Evolutionary conservation across 805 yeast species (phyloP).

Genomic region (Myxozyma geophila): DNA sequence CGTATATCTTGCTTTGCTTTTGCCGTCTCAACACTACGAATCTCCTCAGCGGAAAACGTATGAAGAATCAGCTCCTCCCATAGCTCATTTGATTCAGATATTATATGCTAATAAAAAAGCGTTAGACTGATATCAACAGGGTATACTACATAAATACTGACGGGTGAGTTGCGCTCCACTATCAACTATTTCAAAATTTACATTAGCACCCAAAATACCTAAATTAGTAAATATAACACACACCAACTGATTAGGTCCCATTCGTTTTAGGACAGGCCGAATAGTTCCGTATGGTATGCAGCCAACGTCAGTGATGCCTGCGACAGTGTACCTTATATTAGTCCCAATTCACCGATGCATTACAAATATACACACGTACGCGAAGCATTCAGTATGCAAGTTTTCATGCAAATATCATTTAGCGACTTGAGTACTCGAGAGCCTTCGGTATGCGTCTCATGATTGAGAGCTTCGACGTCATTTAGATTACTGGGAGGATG

Average conservation of each 20-base stretch:
- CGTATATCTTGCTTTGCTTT: slow-evolving; percentile 15
- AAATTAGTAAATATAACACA: background rate
- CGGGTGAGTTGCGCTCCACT: slow-evolving; percentile 32
- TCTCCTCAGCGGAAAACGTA: slow-evolving; percentile 45
- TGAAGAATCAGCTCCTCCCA: slow-evolving; percentile 44
- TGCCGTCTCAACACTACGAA: background rate
- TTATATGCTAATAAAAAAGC: slow-evolving; percentile 38
- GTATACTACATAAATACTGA: slow-evolving; percentile 5
- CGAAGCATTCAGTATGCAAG: slow-evolving; percentile 38
- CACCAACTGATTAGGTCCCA: slow-evolving; percentile 45
- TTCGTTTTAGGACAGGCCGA: slow-evolving; percentile 44
- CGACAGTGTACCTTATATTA: no score
- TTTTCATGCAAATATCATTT: slow-evolving; percentile 35
- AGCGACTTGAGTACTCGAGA: slow-evolving; percentile 19
- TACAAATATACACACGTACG: slow-evolving; percentile 30
- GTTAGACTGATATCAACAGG: background rate
- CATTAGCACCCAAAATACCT: background rate
- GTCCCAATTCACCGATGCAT: no score
- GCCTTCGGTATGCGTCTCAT: background rate
- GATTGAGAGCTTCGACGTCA: background rate
- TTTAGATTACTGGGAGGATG: background rate
- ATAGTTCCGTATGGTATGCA: slow-evolving; percentile 46
- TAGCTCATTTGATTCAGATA: slow-evolving; percentile 41
- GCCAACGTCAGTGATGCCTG: slow-evolving; percentile 48
- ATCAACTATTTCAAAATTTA: background rate